These are phyloP conservation scores for Vitis rupestris DNA, from an alignment of 164 flowering plant genomes.

Conservation along the genomic window DNA sequence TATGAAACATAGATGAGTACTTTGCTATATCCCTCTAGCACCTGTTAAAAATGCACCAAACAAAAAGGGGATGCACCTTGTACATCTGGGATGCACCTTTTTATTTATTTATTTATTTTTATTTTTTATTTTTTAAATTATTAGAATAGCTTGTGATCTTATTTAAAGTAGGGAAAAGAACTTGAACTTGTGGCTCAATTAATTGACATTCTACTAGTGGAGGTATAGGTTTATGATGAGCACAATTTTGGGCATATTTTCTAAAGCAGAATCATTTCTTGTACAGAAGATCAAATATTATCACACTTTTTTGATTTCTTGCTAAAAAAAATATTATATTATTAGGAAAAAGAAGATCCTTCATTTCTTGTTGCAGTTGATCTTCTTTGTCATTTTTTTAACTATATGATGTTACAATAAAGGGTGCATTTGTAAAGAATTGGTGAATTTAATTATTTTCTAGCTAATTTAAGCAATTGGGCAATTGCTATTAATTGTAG, in stretches of 20 bases:
- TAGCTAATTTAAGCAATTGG: background rate
- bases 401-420: too few species aligned
- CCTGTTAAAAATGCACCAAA: too few species aligned
- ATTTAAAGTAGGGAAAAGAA: background rate
- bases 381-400: too few species aligned
- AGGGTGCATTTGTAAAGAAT: background rate
- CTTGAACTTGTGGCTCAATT: background rate
- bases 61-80: too few species aligned
- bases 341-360: background rate
- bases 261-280: background rate
- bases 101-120: too few species aligned
- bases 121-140: too few species aligned
- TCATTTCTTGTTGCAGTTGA: too few species aligned
- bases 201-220: background rate
- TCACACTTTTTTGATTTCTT: too few species aligned
- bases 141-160: background rate
- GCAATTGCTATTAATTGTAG: slow-evolving; percentile 32
- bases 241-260: background rate
- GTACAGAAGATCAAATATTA: background rate
- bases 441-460: background rate
- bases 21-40: too few species aligned
- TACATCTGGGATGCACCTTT: too few species aligned
- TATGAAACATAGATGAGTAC: too few species aligned
- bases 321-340: background rate
- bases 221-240: background rate